Evolutionary conservation across 2,329 filamentous ascomycete species (phyloP), one percentile per base, ranked within the genome.

Genomic region (Sphaerulina vaccinii): DNA sequence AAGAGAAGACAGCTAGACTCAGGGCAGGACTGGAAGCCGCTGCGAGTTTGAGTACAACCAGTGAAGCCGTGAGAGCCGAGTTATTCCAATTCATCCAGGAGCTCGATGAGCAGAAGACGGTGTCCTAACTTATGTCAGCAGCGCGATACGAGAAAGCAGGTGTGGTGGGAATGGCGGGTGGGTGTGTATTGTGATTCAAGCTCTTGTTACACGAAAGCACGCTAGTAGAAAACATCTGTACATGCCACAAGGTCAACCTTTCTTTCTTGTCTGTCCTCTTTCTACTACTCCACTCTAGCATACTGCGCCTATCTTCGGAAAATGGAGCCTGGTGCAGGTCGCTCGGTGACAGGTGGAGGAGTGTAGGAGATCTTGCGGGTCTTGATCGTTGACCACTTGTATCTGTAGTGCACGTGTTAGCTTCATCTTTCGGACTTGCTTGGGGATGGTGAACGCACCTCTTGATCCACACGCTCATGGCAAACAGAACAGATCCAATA

Each of bases 341-440:
- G 55, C 16, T 42, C 48, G 38, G 40, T 39, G n/a, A 44, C 11
- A 35, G 46, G 36, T 5, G 62, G 60, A 49, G 55, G 57, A 18
- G 54, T 57, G 59, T 67, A 67, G 8, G 59, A 18, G 65, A 97
- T 78, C 86, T 97, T 96, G 70, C 93, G 86, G 66, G 90, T 87
- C 87, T 99, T 99, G 74, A 99, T 78, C 68, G 88, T 85, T 55
- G 90, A 82, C 93, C 93, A 99, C 85, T 97, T 99, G 86, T 99
- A 99, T 66, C 76, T 79, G 57, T 51, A 22, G 19, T 15, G 49
- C 9, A 56, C 6, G 33, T 40, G 64, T 73, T 56, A 73, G 66
- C 58, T 44, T 56, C 2, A 41, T 42, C 4, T 19, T 16, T 16
- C 1, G 7, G 2, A 19, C 2, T 19, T 33, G 10, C 4, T 13